A percentile compares a stretch with the other conserved stretches of the same genome.
These are phyloP conservation scores for Cicer bijugum DNA, from an alignment of 306 rosid species.

Conservation along the genomic window DNA sequence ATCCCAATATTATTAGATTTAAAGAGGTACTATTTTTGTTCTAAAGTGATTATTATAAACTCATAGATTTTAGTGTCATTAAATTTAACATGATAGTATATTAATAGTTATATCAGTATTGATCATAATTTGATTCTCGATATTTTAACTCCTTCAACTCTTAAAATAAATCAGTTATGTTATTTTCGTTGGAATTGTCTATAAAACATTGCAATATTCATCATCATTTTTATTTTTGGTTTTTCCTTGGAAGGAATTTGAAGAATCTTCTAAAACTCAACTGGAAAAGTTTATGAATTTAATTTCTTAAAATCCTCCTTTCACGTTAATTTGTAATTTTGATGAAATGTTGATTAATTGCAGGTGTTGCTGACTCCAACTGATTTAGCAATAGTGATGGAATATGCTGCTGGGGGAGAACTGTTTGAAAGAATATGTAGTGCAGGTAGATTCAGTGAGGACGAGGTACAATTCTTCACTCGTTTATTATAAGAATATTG, in stretches of 20 bases:
- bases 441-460: slow-evolving; percentile 97
- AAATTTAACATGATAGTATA: too few relatives aligned
- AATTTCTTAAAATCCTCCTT: too few relatives aligned
- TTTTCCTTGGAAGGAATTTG: slow-evolving; percentile 3
- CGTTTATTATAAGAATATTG: not conserved
- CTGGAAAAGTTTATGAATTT: slow-evolving; percentile 19
- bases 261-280: slow-evolving; percentile 13
- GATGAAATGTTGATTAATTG: slow-evolving; percentile 18
- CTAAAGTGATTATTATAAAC: not conserved
- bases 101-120: too few relatives aligned
- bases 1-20: slow-evolving; percentile 91
- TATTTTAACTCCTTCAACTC: too few relatives aligned
- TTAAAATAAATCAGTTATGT: too few relatives aligned
- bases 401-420: slow-evolving; percentile 97
- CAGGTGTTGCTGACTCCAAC: slow-evolving; percentile 87
- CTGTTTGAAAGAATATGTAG: slow-evolving; percentile 90
- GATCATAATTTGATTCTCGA: too few relatives aligned
- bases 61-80: not conserved
- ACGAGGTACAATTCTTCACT: slow-evolving; percentile 62
- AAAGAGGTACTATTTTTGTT: slow-evolving; percentile 66
- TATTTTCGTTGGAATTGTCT: too few relatives aligned
- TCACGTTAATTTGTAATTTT: not conserved
- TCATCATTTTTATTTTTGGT: not conserved
- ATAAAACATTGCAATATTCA: not conserved
- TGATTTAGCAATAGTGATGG: slow-evolving; percentile 95